Base-by-base conservation (phyloP, 192 early-diverging fungal genomes). In the Linnemannia elongata region DNA sequence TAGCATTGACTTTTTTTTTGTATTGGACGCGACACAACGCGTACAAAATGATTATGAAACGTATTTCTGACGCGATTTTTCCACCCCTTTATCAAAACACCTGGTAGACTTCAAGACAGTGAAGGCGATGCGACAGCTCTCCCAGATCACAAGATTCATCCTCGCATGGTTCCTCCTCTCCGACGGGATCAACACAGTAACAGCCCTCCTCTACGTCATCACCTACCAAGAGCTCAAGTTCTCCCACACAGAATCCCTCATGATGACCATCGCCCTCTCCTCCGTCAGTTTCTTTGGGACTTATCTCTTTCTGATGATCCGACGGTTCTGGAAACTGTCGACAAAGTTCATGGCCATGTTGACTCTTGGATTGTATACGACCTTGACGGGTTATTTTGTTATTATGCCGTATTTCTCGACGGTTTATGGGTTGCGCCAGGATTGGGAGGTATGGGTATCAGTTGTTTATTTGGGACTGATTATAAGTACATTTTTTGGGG, bases 111-210 rank as follows among this genome's bases (percentile, higher is more conserved):
- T 73, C 60, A 75, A 77, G 49, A 90, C 89, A 6, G 54, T 92
- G 27, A 78, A 76, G 47, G 87, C 88, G 15, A 91, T 88, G 45
- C 74, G 85, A 24, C 47, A 92, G 57, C 83, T 94, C 4, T 71
- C 88, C 6, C 82, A 92, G 1, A 80, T 91, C n/a, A 93, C 91
- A 35, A 72, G 75, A 35, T 94, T 94, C 83, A 87, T 95, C 42
- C 35, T 93, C 41, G 91, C 90, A n/a, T 95, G 92, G 92, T 95
- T 94, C 75, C 88, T 94, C 35, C 93, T 91, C 75, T 92, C 93
- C 38, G 94, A 95, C 77, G 90, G 88, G 2, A 90, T 91, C 78
- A 92, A 79, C 55, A 92, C 93, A 24, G 79, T 92, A 17, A 72
- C 75, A 12, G 78, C 89, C n/a, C 86, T 94, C 20, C 90, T 92